These are phyloP conservation scores for Pythium dissimile DNA, from an alignment of 352 stramenopile species.

Conservation along the genomic window DNA sequence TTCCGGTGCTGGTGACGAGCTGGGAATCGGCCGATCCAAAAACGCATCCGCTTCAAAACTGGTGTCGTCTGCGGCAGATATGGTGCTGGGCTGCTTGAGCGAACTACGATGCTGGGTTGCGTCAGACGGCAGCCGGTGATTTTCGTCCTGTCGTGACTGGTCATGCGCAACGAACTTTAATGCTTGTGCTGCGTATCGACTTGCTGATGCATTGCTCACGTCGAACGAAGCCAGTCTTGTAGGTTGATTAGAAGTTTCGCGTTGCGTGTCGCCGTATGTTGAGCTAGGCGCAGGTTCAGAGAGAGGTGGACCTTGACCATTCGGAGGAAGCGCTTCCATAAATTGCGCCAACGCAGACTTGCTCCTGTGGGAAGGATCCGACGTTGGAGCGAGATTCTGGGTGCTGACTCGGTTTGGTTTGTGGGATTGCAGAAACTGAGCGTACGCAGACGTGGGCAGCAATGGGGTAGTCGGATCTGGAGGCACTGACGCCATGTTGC, in stretches of 20 bases:
- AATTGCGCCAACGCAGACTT: not conserved
- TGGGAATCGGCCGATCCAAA: slow-evolving; percentile 38
- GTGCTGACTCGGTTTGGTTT: not conserved
- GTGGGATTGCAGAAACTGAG: not conserved
- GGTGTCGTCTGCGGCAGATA: too few species aligned
- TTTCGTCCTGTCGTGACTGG: not conserved
- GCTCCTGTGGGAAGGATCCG: not conserved
- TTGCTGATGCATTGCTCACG: slow-evolving; percentile 9
- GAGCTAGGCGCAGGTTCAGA: not conserved
- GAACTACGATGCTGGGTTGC: too few species aligned
- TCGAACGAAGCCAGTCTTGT: not conserved
- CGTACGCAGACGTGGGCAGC: too few species aligned
- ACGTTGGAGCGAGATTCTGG: not conserved
- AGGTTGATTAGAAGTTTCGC: not conserved
- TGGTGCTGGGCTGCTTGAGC: too few species aligned
- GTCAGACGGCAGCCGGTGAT: too few species aligned
- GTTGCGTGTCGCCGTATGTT: not conserved
- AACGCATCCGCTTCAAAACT: slow-evolving; percentile 27
- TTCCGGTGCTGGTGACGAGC: slow-evolving; percentile 16
- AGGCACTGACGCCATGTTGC: not conserved
- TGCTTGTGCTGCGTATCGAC: not conserved
- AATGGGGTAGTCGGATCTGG: not conserved
- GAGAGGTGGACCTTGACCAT: not conserved
- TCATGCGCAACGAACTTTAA: slow-evolving; percentile 16
- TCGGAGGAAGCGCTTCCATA: not conserved